Conservation (phyloP, 768 basidiomycete species). For the Suillus discolor region DNA sequence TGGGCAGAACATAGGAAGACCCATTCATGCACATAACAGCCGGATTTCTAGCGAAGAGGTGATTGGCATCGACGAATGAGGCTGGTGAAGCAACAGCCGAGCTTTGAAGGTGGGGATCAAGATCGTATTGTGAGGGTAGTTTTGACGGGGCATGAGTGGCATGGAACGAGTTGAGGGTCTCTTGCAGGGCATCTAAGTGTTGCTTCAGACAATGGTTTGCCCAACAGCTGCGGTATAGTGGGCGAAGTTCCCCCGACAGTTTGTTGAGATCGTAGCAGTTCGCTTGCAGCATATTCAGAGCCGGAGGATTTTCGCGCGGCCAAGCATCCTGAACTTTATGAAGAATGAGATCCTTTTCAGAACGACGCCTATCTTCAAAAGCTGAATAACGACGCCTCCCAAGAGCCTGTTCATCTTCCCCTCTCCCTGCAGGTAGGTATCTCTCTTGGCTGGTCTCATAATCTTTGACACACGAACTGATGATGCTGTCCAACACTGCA, state of each 20-base stretch:
- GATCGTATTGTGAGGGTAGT: background rate
- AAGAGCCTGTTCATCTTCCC: background rate
- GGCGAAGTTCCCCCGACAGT: background rate
- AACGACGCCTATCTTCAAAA: background rate
- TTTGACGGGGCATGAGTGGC: background rate
- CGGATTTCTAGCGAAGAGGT: conserved; percentile 11
- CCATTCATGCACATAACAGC: background rate
- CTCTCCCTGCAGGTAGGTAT: background rate
- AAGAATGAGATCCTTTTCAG: background rate
- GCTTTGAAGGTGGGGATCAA: background rate
- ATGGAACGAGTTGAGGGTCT: background rate
- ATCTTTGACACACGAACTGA: background rate
- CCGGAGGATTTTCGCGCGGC: background rate
- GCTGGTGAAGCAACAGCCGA: background rate
- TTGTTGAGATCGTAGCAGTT: background rate
- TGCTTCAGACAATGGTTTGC: background rate
- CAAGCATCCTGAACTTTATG: background rate
- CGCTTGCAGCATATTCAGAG: background rate
- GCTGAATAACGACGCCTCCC: background rate
- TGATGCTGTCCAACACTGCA: background rate
- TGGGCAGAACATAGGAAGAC: background rate
- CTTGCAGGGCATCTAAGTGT: background rate
- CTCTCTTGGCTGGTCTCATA: background rate
- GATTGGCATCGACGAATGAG: background rate
- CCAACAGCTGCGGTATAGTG: background rate